Base-by-base conservation (phyloP, 2,329 filamentous ascomycete genomes). In the Parastagonospora nodorum region DNA sequence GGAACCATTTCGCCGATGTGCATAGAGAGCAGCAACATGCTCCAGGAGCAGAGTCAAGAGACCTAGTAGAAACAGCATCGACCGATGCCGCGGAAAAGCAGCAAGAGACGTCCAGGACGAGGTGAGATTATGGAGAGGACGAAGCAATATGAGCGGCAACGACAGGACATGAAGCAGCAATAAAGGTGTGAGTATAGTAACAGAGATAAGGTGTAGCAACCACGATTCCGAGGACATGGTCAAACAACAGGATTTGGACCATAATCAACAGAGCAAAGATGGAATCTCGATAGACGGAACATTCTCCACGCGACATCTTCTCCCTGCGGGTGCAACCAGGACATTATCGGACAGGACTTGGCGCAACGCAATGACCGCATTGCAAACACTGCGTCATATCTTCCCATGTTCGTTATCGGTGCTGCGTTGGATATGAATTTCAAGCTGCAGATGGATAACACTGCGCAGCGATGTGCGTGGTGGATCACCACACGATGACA, bases 191-290 rank as follows among this genome's bases (percentile, higher is more conserved):
- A 40, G 19, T 8, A 40, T 24, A 41, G 37, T 27, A 51, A 14
- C 24, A 33, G 43, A 11, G 32, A 39, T 36, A 29, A 24, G 27
- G 19, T 14, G 19, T 37, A 27, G 42, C 33, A 27, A 32, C 14
- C 24, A 31, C 33, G 37, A 10, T n/a, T 19, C 32, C 24, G 50
- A 53, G 33, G 29, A 37, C 38, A 55, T 61, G 41, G 36, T 53
- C 55, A 56, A 11, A 15, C 7, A 51, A 58, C 49, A 59, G 51
- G 27, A 46, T 54, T 59, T 56, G 48, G 36, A 49, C 31, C 44
- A 53, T 44, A 43, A 48, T 49, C 57, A 51, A 57, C 51, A 31
- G 58, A 49, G 27, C 55, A 58, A 55, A 30, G 50, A 57, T 60
- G 57, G 7, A 16, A 30, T 45, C 29, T 38, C 42, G 31, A 33